Percentiles rank a stretch among this genome's conserved stretches.
Evolutionary conservation across 179 eudicot species (phyloP).

Genomic region (Silene noctiflora): DNA sequence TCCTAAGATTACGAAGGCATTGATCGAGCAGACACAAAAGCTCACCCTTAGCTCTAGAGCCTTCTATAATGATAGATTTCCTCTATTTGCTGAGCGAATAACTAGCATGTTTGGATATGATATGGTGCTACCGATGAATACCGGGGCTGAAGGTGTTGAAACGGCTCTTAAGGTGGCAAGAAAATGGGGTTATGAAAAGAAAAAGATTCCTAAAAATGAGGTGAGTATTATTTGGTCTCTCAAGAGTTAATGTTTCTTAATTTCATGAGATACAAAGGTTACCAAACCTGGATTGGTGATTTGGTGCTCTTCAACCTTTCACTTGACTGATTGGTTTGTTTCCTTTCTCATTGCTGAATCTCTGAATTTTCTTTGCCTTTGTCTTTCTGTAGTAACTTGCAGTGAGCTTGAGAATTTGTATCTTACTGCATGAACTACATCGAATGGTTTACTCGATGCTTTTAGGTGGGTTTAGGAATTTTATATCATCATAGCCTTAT

Average conservation of each 20-base stretch:
- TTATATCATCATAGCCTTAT: background rate
- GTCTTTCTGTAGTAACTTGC: constrained; percentile 7
- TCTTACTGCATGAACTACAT: background rate
- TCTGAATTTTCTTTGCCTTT: background rate
- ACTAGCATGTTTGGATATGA: constrained; percentile 89
- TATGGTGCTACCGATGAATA: constrained; percentile 97
- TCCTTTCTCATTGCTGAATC: background rate
- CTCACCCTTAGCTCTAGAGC: constrained; percentile 97
- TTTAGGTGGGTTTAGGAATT: background rate
- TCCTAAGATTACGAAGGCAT: constrained; percentile 75
- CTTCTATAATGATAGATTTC: constrained; percentile 83
- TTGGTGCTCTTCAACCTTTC: background rate
- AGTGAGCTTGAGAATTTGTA: background rate
- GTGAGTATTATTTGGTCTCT: constrained; percentile 23
- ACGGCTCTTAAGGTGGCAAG: constrained; percentile 92
- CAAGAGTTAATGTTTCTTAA: background rate
- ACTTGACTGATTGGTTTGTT: background rate
- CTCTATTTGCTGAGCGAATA: constrained; percentile 68
- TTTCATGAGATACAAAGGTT: background rate
- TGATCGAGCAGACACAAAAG: constrained; percentile 70
- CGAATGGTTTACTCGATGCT: background rate
- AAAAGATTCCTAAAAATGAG: constrained; percentile 75
- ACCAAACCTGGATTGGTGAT: background rate
- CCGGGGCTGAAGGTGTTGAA: constrained; percentile 99
- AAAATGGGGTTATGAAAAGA: constrained; percentile 94